Percentiles rank a stretch among this genome's conserved stretches.
Conservation (phyloP, 1,284 basidiomycete genomes). For the Heterobasidion occidentale region DNA sequence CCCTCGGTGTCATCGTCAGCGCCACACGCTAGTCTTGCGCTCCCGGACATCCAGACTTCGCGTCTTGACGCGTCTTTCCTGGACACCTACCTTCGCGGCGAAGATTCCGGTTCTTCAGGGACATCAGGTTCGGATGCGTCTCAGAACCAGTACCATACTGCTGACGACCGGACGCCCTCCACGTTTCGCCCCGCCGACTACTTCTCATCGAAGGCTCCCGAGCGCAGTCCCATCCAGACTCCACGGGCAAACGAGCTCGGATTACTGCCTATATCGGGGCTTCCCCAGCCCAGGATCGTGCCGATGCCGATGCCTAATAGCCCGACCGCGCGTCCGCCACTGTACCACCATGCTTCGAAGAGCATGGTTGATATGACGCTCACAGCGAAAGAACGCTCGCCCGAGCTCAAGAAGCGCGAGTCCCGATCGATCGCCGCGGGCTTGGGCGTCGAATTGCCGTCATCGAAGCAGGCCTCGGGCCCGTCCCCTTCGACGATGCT, state of each 20-base stretch:
- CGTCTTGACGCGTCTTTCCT: constrained; percentile 11
- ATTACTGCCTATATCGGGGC: not conserved
- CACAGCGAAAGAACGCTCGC: constrained; percentile 8
- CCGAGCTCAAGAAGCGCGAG: constrained; percentile 5
- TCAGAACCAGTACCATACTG: not conserved
- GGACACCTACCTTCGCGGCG: not conserved
- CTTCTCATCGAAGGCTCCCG: constrained; percentile 17
- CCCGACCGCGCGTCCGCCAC: constrained; percentile 29
- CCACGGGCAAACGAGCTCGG: constrained; percentile 5
- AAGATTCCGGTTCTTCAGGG: not conserved
- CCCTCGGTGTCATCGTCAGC: not conserved
- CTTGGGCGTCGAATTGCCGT: constrained; percentile 3
- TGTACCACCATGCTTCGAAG: constrained; percentile 58
- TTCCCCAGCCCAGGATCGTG: constrained; percentile 10
- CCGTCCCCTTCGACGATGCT: not conserved
- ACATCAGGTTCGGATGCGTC: not conserved
- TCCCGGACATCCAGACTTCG: constrained; percentile 11
- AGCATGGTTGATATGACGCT: constrained; percentile 42
- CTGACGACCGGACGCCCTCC: constrained; percentile 7
- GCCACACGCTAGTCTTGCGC: constrained; percentile 1
- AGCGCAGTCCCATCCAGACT: not conserved
- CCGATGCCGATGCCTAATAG: constrained; percentile 12
- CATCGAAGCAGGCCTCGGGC: constrained; percentile 5
- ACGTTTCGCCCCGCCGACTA: constrained; percentile 15
- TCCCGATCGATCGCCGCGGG: constrained; percentile 6